Base-by-base conservation (phyloP, 306 rosid genomes). In the Medicago arabica region DNA sequence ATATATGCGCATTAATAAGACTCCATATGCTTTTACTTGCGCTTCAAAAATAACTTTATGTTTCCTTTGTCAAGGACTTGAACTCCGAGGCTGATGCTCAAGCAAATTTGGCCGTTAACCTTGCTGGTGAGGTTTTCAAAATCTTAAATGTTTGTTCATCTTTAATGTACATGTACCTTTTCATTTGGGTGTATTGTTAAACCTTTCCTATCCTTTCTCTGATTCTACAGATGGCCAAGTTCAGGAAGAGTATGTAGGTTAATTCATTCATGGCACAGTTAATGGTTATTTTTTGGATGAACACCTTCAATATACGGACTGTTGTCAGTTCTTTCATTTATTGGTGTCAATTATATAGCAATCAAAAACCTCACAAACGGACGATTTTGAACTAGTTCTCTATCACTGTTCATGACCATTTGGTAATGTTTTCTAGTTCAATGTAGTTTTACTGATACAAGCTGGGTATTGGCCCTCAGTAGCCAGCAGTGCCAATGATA, bases 81-180 rank as follows among this genome's bases (percentile, higher is more conserved):
- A 95, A 92, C 83, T 75, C 97, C 4, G 99, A 90, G 40, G 99
- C 97, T 19, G 99, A 95, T 76, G 92, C 88, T 76, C 88, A 92
- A 86, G 97, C 99, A 67, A 95, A 95, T 87, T 85, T 87, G 83
- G 99, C 92, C 10, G 4, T 84, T 74, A 11, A 75, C 69, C 97
- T 95, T 69, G 86, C 85, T n/a, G 97, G 99, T 92, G 74, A 86
- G 88, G 50, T 76, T 69, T 69, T 61, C 55, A 34, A 75, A 78
- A 61, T 69, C 66, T 36, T 6, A 28, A 43, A 61, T 14, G 9
- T 51, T 49, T 68, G 13, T 76, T 18, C 23, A 19, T 75, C 44
- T 60, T 46, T 70, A 62, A 55, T 60, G 21, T 38, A 8, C 55
- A 11, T 72, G 34, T 43, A 38, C 64, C 69, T 44, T 23, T 71